Base-by-base conservation (phyloP, 202 grass and related monocot genomes). In the Eragrostis tef region DNA sequence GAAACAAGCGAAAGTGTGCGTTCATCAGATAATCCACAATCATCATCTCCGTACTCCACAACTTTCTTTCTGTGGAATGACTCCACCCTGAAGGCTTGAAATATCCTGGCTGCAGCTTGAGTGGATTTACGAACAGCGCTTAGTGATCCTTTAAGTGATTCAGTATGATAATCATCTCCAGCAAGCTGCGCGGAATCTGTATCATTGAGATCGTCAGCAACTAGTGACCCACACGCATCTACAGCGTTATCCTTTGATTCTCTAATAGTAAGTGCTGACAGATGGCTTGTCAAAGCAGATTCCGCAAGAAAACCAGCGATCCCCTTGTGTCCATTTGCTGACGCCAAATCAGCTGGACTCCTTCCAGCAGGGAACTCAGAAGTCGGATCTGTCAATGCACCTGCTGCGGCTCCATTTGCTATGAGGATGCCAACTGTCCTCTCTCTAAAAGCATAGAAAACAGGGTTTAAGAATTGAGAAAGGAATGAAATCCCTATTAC, bases 281-380 rank as follows among this genome's bases (percentile, higher is more conserved):
- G 87, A 85, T 93, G 90, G 60, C 88, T 91, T 66, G 90, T 91
- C 82, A 97, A 83, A 85, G 91, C 83, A 85, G 79, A 76, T 80
- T 97, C 94, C 11, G 90, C 94, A 34, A 97, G 90, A 80, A 97
- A 93, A 48, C 94, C 94, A 67, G 90, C 90, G 88, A 97, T 97
- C 46, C 90, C 94, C 77, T 93, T 97, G 79, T 91, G 84, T 26
- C 88, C 94, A 91, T 90, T 88, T 75, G 79, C 70, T 76, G 94
- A 93, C 6, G 94, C 94, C 73, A 93, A 87, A 86, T 91, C 94
- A 49, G 94, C 81, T 75, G 94, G 90, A 75, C 90, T 93, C 87
- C 88, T 86, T 75, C 90, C 90, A 63, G 76, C 78, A 81, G 82
- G 79, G 76, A 85, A 87, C 79, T 93, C 86, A 75, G 90, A 86